Base-by-base conservation (phyloP, 116 monocot genomes). In the Dioscorea cayenensis region DNA sequence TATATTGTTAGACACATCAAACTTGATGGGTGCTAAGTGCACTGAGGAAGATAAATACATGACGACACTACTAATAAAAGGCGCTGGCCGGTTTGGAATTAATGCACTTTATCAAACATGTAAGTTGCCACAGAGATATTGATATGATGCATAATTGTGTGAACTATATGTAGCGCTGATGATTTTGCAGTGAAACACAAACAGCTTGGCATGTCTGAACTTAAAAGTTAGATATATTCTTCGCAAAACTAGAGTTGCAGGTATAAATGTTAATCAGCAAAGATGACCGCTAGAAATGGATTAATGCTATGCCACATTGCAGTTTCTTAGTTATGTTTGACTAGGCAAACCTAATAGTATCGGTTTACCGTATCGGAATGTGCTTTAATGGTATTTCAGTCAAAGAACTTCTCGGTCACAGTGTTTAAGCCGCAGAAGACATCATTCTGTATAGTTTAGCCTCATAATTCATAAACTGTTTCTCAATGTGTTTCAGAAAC, bases 11-110 rank as follows among this genome's bases (percentile, higher is more conserved):
- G 82, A 77, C 70, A 82, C 82, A 32, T 32, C 27, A 49, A 77
- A 77, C 16, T 58, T 82, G 64, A 73, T 63, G 13, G 28, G 28
- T 70, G 29, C 51, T 50, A 63, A 62, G 22, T 82, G 82, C 77
- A 77, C 77, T 18, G n/a, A 52, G 14, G 73, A 82, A 73, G 82
- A 82, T 66, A 77, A 73, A 25, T 77, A 81, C 55, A 81, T 77
- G 52, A 14, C 73, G 14, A 77, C 81, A 48, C 51, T 73, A 17
- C 55, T 82, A 61, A 73, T 82, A 13, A 77, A 70, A 48, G 77
- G 81, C 22, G 77, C 81, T n/a, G 81, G 81, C 21, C 36, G 73
- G 28, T 74, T 70, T 66, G 77, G 82, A 70, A 65, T 55, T 32
- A 74, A 58, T 66, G 82, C 77, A 17, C 70, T 82, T 59, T 74